Percentiles rank a stretch among this genome's conserved stretches.
Evolutionary conservation across 805 yeast species (phyloP).

Genomic region (Osmozyma mogii): DNA sequence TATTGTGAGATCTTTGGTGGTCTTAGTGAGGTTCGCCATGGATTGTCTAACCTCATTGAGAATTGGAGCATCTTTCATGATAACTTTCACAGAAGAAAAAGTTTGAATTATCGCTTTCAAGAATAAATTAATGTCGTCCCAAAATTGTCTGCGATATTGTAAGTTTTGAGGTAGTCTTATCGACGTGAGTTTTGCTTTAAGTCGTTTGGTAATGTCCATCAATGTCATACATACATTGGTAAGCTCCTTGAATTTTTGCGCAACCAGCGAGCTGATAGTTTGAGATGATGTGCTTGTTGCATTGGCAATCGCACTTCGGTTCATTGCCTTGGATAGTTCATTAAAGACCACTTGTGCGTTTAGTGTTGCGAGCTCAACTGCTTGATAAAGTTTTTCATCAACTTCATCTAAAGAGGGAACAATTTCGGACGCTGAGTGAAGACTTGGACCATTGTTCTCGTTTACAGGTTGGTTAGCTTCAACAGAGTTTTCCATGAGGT

Average conservation of each 20-base stretch:
- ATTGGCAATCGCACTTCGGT: conserved; percentile 51
- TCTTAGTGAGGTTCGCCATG: conserved; percentile 73
- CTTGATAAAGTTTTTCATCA: conserved; percentile 60
- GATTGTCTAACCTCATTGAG: conserved; percentile 74
- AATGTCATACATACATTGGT: conserved; percentile 72
- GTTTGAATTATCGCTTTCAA: conserved; percentile 78
- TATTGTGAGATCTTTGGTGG: conserved; percentile 89
- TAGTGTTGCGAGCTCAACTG: conserved; percentile 52
- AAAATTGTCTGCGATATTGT: conserved; percentile 54
- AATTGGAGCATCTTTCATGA: conserved; percentile 75
- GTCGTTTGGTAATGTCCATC: conserved; percentile 70
- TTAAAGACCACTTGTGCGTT: conserved; percentile 74
- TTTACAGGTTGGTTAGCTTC: too few relatives aligned
- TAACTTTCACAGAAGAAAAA: conserved; percentile 71
- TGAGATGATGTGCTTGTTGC: conserved; percentile 18
- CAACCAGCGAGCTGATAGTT: conserved; percentile 34
- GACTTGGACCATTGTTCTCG: too few relatives aligned
- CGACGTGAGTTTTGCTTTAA: conserved; percentile 46
- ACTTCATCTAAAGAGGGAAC: conserved; percentile 38
- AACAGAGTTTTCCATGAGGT: too few relatives aligned
- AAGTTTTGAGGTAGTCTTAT: conserved; percentile 41
- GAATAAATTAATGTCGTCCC: conserved; percentile 80
- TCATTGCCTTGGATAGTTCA: conserved; percentile 61
- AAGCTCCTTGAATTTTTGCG: conserved; percentile 65
- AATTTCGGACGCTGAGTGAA: too few relatives aligned